Conservation (phyloP, 306 rosid genomes). For the Heteromeles arbutifolia region DNA sequence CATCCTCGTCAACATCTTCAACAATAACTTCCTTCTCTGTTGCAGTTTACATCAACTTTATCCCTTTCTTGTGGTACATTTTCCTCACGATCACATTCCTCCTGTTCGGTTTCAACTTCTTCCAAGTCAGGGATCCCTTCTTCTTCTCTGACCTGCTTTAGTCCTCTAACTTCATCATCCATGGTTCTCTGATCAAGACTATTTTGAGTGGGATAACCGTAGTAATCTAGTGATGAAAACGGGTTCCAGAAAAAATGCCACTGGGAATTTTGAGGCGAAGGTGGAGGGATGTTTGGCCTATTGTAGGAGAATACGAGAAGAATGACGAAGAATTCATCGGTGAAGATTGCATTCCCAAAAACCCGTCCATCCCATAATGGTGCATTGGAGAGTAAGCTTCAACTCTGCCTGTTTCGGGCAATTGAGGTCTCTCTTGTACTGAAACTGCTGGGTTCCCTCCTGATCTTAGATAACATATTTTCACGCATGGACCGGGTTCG, state of each 20-base stretch:
- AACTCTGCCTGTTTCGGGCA: conserved; percentile 62
- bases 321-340: conserved; percentile 50
- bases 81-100: conserved; percentile 28
- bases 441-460: conserved; percentile 64
- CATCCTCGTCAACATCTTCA: conserved; percentile 54
- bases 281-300: conserved; percentile 55
- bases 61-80: conserved; percentile 41
- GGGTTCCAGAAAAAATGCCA: conserved; percentile 98
- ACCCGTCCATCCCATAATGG: conserved; percentile 55
- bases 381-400: conserved; percentile 52
- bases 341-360: conserved; percentile 52
- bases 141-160: conserved; percentile 70
- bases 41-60: conserved; percentile 26
- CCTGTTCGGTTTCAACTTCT: conserved; percentile 63
- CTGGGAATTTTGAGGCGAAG: conserved; percentile 67
- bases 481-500: conserved; percentile 39
- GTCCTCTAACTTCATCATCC: conserved; percentile 65
- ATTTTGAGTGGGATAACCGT: conserved; percentile 51
- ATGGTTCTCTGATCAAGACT: conserved; percentile 37
- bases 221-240: conserved; percentile 71
- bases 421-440: conserved; percentile 75
- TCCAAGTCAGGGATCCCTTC: conserved; percentile 91
- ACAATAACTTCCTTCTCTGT: conserved; percentile 53
- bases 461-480: conserved; percentile 61
- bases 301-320: conserved; percentile 60